Percentiles rank a stretch among this genome's conserved stretches.
phyloP scores from a whole-genome alignment of 306 rosid genomes.

The Rosa persica region DNA sequence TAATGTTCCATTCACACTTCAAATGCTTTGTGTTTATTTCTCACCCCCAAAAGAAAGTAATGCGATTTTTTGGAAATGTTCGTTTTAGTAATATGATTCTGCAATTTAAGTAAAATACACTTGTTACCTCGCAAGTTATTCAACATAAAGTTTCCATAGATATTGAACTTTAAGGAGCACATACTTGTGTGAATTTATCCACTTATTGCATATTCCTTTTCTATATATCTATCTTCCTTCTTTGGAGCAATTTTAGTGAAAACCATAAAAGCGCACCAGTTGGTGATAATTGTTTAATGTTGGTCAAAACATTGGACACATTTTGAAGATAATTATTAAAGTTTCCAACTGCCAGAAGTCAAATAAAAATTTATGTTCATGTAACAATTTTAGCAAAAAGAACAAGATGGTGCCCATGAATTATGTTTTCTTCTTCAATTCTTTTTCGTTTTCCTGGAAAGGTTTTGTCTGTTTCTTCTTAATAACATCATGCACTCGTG shows the following conservation, averaged over 20 bases:
- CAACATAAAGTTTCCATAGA: neutral
- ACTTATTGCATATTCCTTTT: neutral
- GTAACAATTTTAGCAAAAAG: neutral
- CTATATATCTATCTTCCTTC: neutral
- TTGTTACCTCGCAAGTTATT: neutral
- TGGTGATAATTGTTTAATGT: slow-evolving; percentile 14
- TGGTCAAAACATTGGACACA: slow-evolving; percentile 8
- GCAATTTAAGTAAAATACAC: neutral
- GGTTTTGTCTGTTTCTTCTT: neutral
- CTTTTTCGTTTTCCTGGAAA: neutral
- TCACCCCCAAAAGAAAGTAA: neutral
- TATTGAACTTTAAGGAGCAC: neutral
- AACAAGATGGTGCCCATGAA: slow-evolving; percentile 9
- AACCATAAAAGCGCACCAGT: neutral
- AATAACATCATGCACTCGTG: neutral
- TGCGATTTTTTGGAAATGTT: neutral
- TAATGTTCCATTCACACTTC: neutral
- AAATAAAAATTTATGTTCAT: neutral
- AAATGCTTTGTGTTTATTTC: neutral
- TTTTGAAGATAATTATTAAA: neutral
- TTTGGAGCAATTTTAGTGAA: slow-evolving; percentile 2
- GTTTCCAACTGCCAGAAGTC: neutral
- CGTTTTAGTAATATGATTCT: neutral
- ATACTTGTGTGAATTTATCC: neutral
- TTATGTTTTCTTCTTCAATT: neutral